phyloP scores from a whole-genome alignment of 2,329 filamentous ascomycete species.

The Diplodia sapinea region DNA sequence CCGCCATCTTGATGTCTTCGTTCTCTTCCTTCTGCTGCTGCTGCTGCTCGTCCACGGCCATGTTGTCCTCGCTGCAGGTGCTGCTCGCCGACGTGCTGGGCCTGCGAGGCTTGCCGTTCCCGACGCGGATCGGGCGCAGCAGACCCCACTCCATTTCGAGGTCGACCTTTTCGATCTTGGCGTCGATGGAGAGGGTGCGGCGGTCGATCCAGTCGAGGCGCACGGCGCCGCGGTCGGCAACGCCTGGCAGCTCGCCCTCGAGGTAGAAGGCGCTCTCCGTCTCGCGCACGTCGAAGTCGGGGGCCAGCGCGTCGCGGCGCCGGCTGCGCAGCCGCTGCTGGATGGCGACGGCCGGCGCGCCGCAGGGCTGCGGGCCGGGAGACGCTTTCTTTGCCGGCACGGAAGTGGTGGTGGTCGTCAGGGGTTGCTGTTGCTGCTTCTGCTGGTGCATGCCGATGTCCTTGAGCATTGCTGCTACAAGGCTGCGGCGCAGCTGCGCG shows the following conservation, averaged over 20 bases:
- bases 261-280: slow-evolving; percentile 29
- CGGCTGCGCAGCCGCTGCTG: slow-evolving; percentile 31
- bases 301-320: slow-evolving; percentile 33
- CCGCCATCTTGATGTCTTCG: neutral
- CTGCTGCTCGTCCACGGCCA: slow-evolving; percentile 34
- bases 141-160: slow-evolving; percentile 30
- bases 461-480: slow-evolving; percentile 18
- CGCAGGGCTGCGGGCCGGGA: slow-evolving; percentile 12
- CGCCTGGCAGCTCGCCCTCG: slow-evolving; percentile 30
- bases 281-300: slow-evolving; percentile 32
- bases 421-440: neutral
- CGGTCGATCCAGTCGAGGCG: slow-evolving; percentile 31
- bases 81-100: slow-evolving; percentile 20
- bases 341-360: neutral
- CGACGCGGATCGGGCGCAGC: slow-evolving; percentile 29
- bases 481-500: neutral
- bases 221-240: slow-evolving; percentile 16
- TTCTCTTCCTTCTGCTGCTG: neutral
- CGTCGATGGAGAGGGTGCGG: slow-evolving; percentile 28
- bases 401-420: neutral
- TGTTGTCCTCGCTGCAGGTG: slow-evolving; percentile 35
- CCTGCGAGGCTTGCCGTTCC: slow-evolving; percentile 35
- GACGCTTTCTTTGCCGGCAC: neutral
- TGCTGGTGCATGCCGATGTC: slow-evolving; percentile 2
- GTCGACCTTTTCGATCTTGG: slow-evolving; percentile 29